These are phyloP conservation scores for Dryas alaskensis DNA, from an alignment of 306 rosid genomes.

Conservation along the genomic window DNA sequence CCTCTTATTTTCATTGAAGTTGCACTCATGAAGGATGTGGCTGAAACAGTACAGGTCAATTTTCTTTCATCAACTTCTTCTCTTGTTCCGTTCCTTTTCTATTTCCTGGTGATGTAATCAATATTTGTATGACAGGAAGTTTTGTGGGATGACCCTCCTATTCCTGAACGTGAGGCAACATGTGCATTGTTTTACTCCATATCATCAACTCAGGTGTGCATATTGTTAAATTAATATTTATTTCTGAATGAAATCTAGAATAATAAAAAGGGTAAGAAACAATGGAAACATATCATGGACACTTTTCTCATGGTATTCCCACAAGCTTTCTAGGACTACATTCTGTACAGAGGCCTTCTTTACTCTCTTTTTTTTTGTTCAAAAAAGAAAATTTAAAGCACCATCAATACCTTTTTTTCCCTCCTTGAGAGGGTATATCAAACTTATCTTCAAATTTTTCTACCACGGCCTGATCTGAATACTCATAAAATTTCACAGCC, in stretches of 20 bases:
- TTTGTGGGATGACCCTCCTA: slow-evolving; percentile 92
- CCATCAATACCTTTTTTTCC: not conserved
- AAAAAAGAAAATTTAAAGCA: not conserved
- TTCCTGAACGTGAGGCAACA: slow-evolving; percentile 72
- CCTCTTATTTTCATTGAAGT: slow-evolving; percentile 92
- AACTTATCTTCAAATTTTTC: not conserved
- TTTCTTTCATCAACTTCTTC: slow-evolving; percentile 19
- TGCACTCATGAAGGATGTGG: slow-evolving; percentile 80
- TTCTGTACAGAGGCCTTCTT: slow-evolving; percentile 23
- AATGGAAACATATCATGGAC: not conserved
- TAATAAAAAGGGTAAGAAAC: not conserved
- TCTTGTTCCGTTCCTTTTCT: slow-evolving; percentile 1
- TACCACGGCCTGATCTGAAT: slow-evolving; percentile 25
- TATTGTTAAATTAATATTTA: not conserved
- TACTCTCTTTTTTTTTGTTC: no score
- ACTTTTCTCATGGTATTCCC: not conserved
- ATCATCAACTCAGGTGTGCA: slow-evolving; percentile 89
- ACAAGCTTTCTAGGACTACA: slow-evolving; percentile 10
- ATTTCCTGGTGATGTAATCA: not conserved
- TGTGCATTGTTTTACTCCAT: slow-evolving; percentile 94
- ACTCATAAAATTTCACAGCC: slow-evolving; percentile 55
- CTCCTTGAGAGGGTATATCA: not conserved
- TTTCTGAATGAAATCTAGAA: not conserved
- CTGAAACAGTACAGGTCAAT: slow-evolving; percentile 70
- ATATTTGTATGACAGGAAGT: slow-evolving; percentile 61